phyloP scores from a whole-genome alignment of 768 basidiomycete genomes.

The Tylopilus plumbeoviolaceoides region DNA sequence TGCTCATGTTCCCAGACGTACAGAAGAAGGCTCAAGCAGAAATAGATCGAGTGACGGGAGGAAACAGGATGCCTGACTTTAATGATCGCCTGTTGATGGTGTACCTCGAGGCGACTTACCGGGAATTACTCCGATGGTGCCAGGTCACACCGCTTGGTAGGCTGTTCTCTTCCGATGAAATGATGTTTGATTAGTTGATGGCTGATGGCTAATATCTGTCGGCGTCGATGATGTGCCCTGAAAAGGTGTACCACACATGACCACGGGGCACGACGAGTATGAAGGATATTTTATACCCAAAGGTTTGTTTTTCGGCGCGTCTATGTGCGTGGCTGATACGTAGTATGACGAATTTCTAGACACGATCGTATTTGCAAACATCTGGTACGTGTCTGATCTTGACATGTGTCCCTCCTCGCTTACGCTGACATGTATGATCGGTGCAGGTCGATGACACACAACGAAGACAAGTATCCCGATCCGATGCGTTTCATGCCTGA shows the following conservation, averaged over 20 bases:
- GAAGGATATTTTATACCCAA: conserved; percentile 19
- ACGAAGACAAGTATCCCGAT: conserved; percentile 20
- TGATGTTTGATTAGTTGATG: background rate
- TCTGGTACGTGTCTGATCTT: conserved; percentile 10
- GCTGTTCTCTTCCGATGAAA: background rate
- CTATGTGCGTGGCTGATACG: background rate
- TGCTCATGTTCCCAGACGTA: conserved; percentile 23
- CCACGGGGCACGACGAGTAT: conserved; percentile 12
- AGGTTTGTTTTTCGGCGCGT: conserved; percentile 4
- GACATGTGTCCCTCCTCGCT: background rate
- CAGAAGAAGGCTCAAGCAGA: conserved; percentile 26
- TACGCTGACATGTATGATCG: background rate
- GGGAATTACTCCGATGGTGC: conserved; percentile 23
- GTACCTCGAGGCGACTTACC: conserved; percentile 23
- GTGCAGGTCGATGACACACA: conserved; percentile 26
- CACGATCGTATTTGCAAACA: conserved; percentile 23
- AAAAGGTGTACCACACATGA: conserved; percentile 29
- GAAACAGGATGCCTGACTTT: conserved; percentile 16
- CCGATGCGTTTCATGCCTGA: conserved; percentile 22
- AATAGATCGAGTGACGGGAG: conserved; percentile 20
- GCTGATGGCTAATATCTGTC: background rate
- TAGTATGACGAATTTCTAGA: background rate
- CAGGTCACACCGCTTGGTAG: conserved; percentile 24
- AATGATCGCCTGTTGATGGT: conserved; percentile 20
- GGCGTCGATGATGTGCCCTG: too few relatives aligned